Percentiles rank a stretch among this genome's conserved stretches.
Evolutionary conservation across 495 filamentous ascomycete species (phyloP).

Genomic region (Talaromyces liani): DNA sequence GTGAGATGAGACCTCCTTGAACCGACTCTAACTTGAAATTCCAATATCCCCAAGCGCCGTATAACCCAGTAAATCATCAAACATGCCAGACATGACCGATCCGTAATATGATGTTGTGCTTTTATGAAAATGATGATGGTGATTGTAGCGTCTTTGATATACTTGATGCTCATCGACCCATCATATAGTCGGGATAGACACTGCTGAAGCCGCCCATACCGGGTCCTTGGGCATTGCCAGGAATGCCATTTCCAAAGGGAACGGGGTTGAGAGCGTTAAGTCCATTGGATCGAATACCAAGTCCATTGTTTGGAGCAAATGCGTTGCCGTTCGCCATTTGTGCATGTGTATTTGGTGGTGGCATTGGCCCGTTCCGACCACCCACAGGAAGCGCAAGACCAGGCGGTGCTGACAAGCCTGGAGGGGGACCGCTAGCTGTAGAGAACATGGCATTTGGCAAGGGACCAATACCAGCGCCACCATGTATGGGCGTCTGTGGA

Average conservation of each 20-base stretch:
- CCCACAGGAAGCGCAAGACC: conserved; percentile 45
- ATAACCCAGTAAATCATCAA: conserved; percentile 39
- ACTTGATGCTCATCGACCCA: conserved; percentile 40
- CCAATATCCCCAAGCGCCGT: conserved; percentile 37
- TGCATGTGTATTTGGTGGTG: conserved; percentile 26
- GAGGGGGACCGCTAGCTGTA: conserved; percentile 66
- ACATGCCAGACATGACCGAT: conserved; percentile 39
- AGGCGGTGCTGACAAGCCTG: conserved; percentile 63
- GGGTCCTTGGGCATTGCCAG: conserved; percentile 28
- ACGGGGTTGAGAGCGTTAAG: conserved; percentile 37
- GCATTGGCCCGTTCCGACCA: conserved; percentile 28
- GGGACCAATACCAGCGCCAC: conserved; percentile 45
- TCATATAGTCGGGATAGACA: conserved; percentile 53
- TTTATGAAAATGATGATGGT: background rate
- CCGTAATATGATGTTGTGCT: conserved; percentile 8
- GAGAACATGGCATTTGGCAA: conserved; percentile 57
- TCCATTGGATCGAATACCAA: conserved; percentile 36
- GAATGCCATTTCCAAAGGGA: conserved; percentile 25
- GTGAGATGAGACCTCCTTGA: conserved; percentile 33
- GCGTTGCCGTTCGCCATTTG: conserved; percentile 28
- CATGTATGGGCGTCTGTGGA: conserved; percentile 39
- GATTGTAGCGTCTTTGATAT: background rate
- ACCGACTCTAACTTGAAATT: conserved; percentile 39
- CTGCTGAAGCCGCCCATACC: conserved; percentile 38
- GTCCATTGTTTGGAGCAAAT: conserved; percentile 36